Evolutionary conservation across 805 yeast species (phyloP).

Genomic region (Metschnikowia lachancei): DNA sequence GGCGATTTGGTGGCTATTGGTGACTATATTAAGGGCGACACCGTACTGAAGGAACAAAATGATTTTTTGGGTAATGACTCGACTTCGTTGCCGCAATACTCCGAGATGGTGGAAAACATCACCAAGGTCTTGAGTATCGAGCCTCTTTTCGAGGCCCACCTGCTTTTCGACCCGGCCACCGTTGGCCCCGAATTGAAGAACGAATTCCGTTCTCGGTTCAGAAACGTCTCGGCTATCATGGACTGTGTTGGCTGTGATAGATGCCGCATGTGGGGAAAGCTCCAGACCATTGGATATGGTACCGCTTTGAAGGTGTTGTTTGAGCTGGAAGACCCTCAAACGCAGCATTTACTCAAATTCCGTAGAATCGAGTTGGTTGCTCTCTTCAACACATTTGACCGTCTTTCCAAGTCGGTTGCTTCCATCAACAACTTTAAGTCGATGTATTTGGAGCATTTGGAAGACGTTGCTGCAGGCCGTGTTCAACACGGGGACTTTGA

Average conservation of each 20-base stretch:
- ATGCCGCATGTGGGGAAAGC: constrained; percentile 97
- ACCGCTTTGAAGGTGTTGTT: constrained; percentile 89
- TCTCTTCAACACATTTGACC: constrained; percentile 85
- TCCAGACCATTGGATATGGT: constrained; percentile 96
- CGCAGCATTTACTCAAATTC: constrained; percentile 54
- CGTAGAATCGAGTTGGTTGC: constrained; percentile 86
- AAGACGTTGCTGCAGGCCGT: constrained; percentile 39
- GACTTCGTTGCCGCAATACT: constrained; percentile 33
- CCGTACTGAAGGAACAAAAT: constrained; percentile 23
- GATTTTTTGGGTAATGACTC: constrained; percentile 34
- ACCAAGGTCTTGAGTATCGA: constrained; percentile 19
- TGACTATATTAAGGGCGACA: constrained; percentile 27
- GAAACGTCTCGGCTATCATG: constrained; percentile 89
- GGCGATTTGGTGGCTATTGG: constrained; percentile 29
- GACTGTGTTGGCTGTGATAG: constrained; percentile 98
- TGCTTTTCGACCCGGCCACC: constrained; percentile 45
- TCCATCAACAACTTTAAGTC: constrained; percentile 70
- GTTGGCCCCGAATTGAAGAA: constrained; percentile 61
- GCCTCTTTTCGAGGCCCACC: constrained; percentile 45
- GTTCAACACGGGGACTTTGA: constrained; percentile 43
- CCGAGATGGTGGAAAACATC: constrained; percentile 11
- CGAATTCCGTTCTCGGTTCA: constrained; percentile 82
- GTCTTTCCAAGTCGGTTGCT: constrained; percentile 79
- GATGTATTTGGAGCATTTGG: constrained; percentile 45
- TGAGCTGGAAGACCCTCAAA: constrained; percentile 59